Conservation (phyloP, 83 land plant species). For the Thuja plicata region DNA sequence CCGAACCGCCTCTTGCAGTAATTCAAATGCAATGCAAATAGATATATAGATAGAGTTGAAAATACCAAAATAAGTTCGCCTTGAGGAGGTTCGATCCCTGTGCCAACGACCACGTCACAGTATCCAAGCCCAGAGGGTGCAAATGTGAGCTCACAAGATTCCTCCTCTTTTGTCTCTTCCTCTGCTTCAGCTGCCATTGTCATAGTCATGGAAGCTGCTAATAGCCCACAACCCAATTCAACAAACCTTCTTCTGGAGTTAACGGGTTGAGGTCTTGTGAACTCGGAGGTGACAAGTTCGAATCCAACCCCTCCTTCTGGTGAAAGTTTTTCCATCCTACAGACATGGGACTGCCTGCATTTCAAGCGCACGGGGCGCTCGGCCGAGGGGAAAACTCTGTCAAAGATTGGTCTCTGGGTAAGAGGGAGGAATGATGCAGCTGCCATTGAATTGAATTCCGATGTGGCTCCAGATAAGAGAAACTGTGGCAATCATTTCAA, state of each 20-base stretch:
- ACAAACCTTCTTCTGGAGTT: neutral
- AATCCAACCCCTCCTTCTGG: neutral
- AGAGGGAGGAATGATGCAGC: neutral
- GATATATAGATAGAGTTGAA: neutral
- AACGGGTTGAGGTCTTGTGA: neutral
- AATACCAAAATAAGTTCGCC: constrained; percentile 80
- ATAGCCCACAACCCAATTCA: neutral
- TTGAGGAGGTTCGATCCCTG: constrained; percentile 55
- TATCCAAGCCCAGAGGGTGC: constrained; percentile 75
- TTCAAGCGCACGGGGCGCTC: constrained; percentile 2
- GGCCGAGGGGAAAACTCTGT: neutral
- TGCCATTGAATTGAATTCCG: neutral
- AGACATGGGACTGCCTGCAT: neutral
- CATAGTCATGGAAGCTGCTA: neutral
- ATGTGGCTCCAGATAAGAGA: neutral
- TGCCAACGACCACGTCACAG: constrained; percentile 65
- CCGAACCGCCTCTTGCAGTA: neutral
- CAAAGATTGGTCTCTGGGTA: neutral
- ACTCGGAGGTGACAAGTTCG: neutral
- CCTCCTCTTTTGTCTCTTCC: neutral
- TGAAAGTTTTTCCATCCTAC: neutral
- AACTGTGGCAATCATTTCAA: neutral
- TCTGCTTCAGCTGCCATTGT: neutral
- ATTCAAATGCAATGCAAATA: neutral
- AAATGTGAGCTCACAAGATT: constrained; percentile 46